Evolutionary conservation across 495 filamentous ascomycete genomes (phyloP), one percentile per base, ranked within the genome.

Genomic region (Lasiosphaeria hispida): DNA sequence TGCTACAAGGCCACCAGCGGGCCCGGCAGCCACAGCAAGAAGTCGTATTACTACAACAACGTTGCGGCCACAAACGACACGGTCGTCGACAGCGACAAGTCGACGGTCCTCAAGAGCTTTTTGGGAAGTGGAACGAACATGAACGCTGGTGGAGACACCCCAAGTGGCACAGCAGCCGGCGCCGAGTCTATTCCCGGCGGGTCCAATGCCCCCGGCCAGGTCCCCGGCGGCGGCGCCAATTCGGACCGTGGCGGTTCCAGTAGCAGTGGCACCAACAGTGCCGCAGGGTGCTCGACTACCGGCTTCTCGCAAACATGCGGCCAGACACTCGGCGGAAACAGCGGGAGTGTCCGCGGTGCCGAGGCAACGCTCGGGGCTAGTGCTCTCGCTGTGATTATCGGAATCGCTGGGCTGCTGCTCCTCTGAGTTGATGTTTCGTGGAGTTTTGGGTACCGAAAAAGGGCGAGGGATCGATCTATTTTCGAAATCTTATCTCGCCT

Each of bases 81-180:
- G 10, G 79, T 97, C 48, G 78, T 84, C 40, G 84, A 91, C 66
- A 85, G 87, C 63, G 74, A 90, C 74, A 85, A 91, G 66, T 65
- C 77, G 43, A 95, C 90, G 51, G 72, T 90, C n/a, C 83, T 98
- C 15, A 87, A 83, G 59, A 91, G 88, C 45, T 78, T 97, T 53
- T 78, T 85, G 35, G 92, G 83, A 7, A 89, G 88, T 0, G 94
- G 94, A 45, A 74, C 82, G 8, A 80, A 96, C 70, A 89, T 89
- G 85, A 66, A 79, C 40, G 73, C 73, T 33, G 84, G 73, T 43
- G 67, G 68, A 56, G 58, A 55, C n/a, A 64, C 40, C 10, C 37
- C 63, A 11, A 60, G 65, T 17, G 68, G 68, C 38, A 72, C 59
- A 2, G 48, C 66, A 36, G 44, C 40, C 6, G 54, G 59, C 9